phyloP scores from a whole-genome alignment of 192 early-diverging fungal genomes.

The Podila clonocystis region DNA sequence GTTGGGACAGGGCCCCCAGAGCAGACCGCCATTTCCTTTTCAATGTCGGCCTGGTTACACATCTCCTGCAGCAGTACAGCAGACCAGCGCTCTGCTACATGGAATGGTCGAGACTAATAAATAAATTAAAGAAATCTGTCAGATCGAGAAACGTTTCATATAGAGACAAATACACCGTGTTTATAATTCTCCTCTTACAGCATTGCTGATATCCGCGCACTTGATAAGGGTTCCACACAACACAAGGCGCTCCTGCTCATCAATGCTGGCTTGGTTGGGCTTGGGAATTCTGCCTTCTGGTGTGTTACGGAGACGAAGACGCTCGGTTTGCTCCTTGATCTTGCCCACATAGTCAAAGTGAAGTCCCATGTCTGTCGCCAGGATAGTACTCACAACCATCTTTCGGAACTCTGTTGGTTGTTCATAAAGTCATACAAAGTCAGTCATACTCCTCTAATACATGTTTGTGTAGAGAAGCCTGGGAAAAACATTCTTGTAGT shows the following conservation, averaged over 20 bases:
- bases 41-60: conserved; percentile 75
- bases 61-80: conserved; percentile 76
- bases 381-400: conserved; percentile 73
- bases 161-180: not conserved
- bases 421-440: not conserved
- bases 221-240: conserved; percentile 80
- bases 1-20: conserved; percentile 57
- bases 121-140: not conserved
- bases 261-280: conserved; percentile 51
- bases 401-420: conserved; percentile 73
- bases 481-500: conserved; percentile 1
- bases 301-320: conserved; percentile 53
- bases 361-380: conserved; percentile 86
- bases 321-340: conserved; percentile 69
- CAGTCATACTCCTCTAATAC: not conserved
- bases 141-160: not conserved
- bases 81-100: conserved; percentile 74
- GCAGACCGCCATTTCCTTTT: conserved; percentile 67
- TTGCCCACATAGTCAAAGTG: conserved; percentile 82
- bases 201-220: conserved; percentile 86
- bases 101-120: conserved; percentile 71
- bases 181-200: conserved; percentile 48
- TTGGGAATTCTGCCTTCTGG: conserved; percentile 52
- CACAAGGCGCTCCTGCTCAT: conserved; percentile 67
- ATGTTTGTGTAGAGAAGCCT: conserved; percentile 2